Percentiles rank a stretch among this genome's conserved stretches.
Conservation (phyloP, 176 grass and related monocot species). For the Poa pratensis region DNA sequence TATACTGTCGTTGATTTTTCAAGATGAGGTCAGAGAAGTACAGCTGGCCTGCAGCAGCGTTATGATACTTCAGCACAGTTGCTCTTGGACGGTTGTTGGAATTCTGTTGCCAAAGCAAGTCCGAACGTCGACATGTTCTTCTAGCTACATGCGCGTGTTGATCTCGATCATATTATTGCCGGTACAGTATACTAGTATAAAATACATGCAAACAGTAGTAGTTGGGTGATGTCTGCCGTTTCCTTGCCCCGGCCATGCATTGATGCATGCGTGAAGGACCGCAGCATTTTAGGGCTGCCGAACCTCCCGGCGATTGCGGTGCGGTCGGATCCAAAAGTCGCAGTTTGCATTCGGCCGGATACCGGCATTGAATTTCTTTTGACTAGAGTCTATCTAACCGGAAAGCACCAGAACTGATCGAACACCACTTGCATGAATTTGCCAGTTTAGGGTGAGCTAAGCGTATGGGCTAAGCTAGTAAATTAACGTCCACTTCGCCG, state of each 20-base stretch:
- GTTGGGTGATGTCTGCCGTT: neutral
- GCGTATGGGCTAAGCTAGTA: no score
- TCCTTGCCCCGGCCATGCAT: neutral
- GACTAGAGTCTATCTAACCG: neutral
- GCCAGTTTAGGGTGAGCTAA: no score
- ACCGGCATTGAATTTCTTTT: constrained; percentile 9
- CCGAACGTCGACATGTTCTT: neutral
- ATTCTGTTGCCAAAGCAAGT: neutral
- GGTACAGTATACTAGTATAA: no score
- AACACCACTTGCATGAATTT: neutral
- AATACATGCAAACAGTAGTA: neutral
- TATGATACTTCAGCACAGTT: neutral
- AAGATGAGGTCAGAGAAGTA: neutral
- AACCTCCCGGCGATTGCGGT: constrained; percentile 27
- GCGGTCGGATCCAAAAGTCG: constrained; percentile 8
- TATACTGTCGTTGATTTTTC: constrained; percentile 16
- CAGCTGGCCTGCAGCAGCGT: neutral
- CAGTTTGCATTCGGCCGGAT: neutral
- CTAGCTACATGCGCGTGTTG: no score
- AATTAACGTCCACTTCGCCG: no score
- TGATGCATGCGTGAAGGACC: neutral
- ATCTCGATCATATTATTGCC: no score
- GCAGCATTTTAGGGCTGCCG: constrained; percentile 24
- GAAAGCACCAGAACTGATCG: no score
- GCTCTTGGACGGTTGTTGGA: neutral